Evolutionary conservation across 192 early-diverging fungal species (phyloP).

Genomic region (Backusella mclennaniae): DNA sequence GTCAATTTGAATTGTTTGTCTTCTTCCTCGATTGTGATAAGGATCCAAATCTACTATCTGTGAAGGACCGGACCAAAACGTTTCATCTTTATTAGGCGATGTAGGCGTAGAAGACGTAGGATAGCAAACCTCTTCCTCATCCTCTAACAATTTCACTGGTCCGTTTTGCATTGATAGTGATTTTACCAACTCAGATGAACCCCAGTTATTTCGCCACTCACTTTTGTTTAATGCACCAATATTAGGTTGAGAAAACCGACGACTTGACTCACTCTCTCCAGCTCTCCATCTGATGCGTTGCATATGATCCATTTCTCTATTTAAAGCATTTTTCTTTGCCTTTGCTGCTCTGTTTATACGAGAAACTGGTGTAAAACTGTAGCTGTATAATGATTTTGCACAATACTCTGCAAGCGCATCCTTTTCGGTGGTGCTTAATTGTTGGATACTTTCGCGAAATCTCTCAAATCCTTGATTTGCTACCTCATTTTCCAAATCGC

Average conservation of each 20-base stretch:
- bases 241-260: slow-evolving; percentile 14
- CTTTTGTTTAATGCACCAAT: background rate
- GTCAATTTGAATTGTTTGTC: slow-evolving; percentile 2
- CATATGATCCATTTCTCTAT: slow-evolving; percentile 30
- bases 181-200: background rate
- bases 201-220: background rate
- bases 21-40: background rate
- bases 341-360: slow-evolving; percentile 12
- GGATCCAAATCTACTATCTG: background rate
- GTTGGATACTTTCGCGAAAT: background rate
- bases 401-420: slow-evolving; percentile 18
- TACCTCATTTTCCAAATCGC: slow-evolving; percentile 2
- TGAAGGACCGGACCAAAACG: background rate
- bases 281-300: slow-evolving; percentile 11
- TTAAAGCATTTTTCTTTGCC: slow-evolving; percentile 9
- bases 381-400: slow-evolving; percentile 30
- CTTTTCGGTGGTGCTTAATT: background rate
- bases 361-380: slow-evolving; percentile 25
- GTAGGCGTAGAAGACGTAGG: background rate
- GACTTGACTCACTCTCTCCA: background rate
- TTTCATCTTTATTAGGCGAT: background rate
- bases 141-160: background rate
- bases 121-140: background rate
- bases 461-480: slow-evolving; percentile 4
- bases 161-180: background rate